Evolutionary conservation across 352 stramenopile genomes (phyloP).

Genomic region (Phytophthora agathidicida): DNA sequence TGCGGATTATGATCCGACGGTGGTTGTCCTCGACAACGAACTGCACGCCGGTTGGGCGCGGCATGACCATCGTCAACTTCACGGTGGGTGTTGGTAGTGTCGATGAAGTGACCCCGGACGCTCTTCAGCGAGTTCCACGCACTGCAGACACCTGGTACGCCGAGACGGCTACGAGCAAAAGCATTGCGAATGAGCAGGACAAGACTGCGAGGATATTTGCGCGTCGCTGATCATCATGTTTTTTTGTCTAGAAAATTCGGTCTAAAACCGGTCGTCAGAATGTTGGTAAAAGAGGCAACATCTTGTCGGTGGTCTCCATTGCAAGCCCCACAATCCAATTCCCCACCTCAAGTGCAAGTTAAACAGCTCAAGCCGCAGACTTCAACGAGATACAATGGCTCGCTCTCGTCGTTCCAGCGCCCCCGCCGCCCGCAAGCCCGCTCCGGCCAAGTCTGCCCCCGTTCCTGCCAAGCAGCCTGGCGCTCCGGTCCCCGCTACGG

Average conservation of each 20-base stretch:
- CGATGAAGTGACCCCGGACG: not conserved
- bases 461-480: conserved; percentile 39
- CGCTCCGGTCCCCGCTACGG: conserved; percentile 32
- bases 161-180: too few species aligned
- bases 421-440: conserved; percentile 51
- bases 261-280: conserved; percentile 18
- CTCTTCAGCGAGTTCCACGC: not conserved
- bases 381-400: conserved; percentile 44
- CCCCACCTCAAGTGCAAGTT: too few species aligned
- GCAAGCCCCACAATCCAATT: conserved; percentile 27
- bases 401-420: conserved; percentile 67
- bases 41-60: too few species aligned
- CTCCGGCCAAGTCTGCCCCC: conserved; percentile 40
- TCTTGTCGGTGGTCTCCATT: conserved; percentile 20
- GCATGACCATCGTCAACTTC: conserved; percentile 64
- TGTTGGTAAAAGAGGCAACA: conserved; percentile 36
- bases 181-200: conserved; percentile 1
- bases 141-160: not conserved
- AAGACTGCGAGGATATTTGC: too few species aligned
- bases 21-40: too few species aligned
- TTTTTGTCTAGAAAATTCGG: conserved; percentile 25
- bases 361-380: conserved; percentile 21
- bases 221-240: not conserved
- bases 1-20: too few species aligned
- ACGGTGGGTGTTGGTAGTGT: conserved; percentile 21